A percentile compares a stretch with the other conserved stretches of the same genome.
These are phyloP conservation scores for Colletotrichum orchidophilum DNA, from an alignment of 2,329 filamentous ascomycete genomes.

Conservation along the genomic window DNA sequence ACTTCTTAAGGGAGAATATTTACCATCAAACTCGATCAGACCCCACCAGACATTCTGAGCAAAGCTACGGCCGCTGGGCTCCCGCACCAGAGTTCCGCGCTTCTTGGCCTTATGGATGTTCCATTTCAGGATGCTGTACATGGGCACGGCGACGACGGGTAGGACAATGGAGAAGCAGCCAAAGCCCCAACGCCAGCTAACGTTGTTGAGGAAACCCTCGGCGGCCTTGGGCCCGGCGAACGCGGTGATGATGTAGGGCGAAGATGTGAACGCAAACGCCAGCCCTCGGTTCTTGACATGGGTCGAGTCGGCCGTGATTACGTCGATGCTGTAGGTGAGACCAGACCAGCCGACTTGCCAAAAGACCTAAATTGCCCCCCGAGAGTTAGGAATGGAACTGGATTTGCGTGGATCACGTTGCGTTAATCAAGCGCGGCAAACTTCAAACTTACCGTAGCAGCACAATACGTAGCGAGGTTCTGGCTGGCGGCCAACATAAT, in stretches of 20 bases:
- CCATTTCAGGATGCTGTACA: constrained; percentile 62
- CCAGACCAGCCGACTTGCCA: constrained; percentile 70
- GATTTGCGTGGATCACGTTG: too few relatives aligned
- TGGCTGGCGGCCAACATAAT: constrained; percentile 70
- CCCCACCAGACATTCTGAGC: constrained; percentile 60
- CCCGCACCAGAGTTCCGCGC: constrained; percentile 50
- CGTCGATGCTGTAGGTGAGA: constrained; percentile 68
- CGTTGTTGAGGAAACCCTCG: constrained; percentile 40
- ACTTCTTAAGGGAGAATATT: constrained; percentile 19
- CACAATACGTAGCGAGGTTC: constrained; percentile 54
- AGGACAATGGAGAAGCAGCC: constrained; percentile 69
- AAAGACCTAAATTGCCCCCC: constrained; percentile 55
- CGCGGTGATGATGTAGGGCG: constrained; percentile 54
- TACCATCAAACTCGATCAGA: constrained; percentile 65
- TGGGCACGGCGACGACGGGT: constrained; percentile 63
- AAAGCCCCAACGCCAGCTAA: constrained; percentile 55
- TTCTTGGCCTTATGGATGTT: constrained; percentile 66
- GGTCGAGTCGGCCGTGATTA: constrained; percentile 73
- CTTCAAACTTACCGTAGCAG: constrained; percentile 53
- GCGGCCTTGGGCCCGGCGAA: constrained; percentile 50
- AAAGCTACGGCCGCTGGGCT: constrained; percentile 54
- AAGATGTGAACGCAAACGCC: constrained; percentile 50
- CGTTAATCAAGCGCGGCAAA: not conserved
- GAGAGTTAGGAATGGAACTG: not conserved
- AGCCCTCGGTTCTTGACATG: constrained; percentile 47